phyloP scores from a whole-genome alignment of 2,329 filamentous ascomycete genomes.

The Thielaviopsis euricoi region DNA sequence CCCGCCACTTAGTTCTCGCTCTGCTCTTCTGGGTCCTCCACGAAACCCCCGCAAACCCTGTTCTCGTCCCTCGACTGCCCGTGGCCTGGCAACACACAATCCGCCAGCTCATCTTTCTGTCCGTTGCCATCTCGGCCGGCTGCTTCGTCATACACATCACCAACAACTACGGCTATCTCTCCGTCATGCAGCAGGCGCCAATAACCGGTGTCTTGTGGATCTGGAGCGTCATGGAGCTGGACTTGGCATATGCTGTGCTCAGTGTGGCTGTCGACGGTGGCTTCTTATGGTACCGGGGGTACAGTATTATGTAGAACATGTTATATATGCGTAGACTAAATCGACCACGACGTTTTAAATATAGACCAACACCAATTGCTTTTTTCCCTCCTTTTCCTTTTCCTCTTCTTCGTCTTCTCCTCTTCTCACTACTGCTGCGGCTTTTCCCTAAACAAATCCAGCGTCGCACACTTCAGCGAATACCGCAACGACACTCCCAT shows the following conservation, averaged over 20 bases:
- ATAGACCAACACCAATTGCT: not conserved
- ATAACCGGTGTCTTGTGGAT: constrained; percentile 81
- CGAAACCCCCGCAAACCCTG: constrained; percentile 31
- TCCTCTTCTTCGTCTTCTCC: no score
- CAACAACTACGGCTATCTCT: constrained; percentile 66
- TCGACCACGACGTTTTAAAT: no score
- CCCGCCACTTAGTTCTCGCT: constrained; percentile 30
- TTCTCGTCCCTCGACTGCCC: constrained; percentile 32
- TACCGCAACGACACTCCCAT: not conserved
- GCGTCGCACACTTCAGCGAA: no score
- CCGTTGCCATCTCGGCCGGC: constrained; percentile 43
- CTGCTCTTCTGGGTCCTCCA: constrained; percentile 41
- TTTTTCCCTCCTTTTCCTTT: no score
- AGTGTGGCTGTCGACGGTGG: constrained; percentile 30
- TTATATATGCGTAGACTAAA: not conserved
- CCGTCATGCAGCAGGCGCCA: constrained; percentile 84
- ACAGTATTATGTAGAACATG: constrained; percentile 23
- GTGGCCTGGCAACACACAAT: constrained; percentile 27
- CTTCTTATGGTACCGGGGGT: constrained; percentile 34
- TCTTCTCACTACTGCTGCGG: no score
- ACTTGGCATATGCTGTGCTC: constrained; percentile 45
- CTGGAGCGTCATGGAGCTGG: constrained; percentile 80
- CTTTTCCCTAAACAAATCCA: no score
- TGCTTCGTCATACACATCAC: constrained; percentile 70
- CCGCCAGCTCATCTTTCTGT: constrained; percentile 47